Percentiles rank a stretch among this genome's conserved stretches.
These are phyloP conservation scores for Solanum okadae DNA, from an alignment of 257 asterid species.

Conservation along the genomic window DNA sequence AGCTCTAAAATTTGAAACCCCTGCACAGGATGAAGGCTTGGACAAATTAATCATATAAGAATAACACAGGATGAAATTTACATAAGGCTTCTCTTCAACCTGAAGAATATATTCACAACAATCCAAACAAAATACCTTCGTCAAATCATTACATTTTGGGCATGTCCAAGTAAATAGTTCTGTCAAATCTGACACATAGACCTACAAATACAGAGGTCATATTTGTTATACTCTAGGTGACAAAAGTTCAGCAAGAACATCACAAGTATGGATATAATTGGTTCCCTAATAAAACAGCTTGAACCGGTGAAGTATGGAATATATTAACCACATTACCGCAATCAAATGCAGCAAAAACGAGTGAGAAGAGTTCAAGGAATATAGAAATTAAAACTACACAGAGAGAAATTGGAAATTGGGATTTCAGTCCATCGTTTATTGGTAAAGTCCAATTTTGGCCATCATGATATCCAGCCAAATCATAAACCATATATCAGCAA, in stretches of 20 bases:
- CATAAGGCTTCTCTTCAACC: neutral
- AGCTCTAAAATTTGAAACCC: slow-evolving; percentile 88
- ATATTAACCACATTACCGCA: neutral
- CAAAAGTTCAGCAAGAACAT: neutral
- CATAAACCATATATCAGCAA: neutral
- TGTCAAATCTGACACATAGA: slow-evolving; percentile 71
- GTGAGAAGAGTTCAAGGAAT: neutral
- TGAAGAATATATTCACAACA: neutral
- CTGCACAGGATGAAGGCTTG: slow-evolving; percentile 28
- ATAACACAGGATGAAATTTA: neutral
- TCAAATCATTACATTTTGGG: slow-evolving; percentile 69
- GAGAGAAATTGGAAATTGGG: neutral
- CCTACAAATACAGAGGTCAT: slow-evolving; percentile 39
- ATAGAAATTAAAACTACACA: neutral
- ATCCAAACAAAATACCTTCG: slow-evolving; percentile 37
- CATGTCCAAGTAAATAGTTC: slow-evolving; percentile 95
- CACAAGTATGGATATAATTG: neutral
- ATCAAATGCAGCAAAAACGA: neutral
- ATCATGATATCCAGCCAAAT: neutral
- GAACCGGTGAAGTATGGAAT: neutral
- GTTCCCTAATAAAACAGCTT: neutral
- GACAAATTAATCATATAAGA: neutral
- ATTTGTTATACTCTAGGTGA: neutral
- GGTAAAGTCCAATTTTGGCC: neutral
- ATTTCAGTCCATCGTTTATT: neutral